Conservation (phyloP, 1,139 yeast genomes). For the Taphrina deformans region DNA sequence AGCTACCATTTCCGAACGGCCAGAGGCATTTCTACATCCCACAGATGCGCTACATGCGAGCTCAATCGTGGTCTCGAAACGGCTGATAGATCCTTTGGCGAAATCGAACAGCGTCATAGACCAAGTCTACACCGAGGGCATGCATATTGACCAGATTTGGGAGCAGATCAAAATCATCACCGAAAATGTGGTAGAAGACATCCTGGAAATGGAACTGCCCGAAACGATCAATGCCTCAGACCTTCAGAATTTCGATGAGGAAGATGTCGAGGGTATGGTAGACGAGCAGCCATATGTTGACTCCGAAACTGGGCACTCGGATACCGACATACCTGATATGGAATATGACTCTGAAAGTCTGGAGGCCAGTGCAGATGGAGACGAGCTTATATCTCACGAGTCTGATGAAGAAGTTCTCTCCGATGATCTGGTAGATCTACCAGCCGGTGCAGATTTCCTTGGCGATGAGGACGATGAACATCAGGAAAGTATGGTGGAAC, state of each 20-base stretch:
- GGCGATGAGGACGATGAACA: constrained; percentile 28
- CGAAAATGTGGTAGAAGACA: constrained; percentile 22
- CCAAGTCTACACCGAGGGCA: constrained; percentile 78
- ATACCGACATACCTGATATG: constrained; percentile 42
- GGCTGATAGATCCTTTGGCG: constrained; percentile 61
- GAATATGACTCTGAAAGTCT: constrained; percentile 41
- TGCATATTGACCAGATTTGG: constrained; percentile 90
- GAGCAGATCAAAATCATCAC: constrained; percentile 82
- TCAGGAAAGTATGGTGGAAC: constrained; percentile 35
- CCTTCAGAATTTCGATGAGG: constrained; percentile 38
- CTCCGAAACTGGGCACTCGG: constrained; percentile 40
- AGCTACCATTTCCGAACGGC: not conserved
- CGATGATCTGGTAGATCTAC: constrained; percentile 24
- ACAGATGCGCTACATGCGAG: constrained; percentile 31
- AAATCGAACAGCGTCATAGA: constrained; percentile 63
- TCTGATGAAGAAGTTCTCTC: not conserved
- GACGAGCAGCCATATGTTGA: constrained; percentile 29
- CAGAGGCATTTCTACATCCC: constrained; percentile 34
- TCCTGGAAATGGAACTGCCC: constrained; percentile 45
- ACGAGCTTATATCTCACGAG: not conserved
- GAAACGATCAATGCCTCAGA: constrained; percentile 49
- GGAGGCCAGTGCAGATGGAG: constrained; percentile 40
- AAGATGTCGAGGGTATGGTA: not conserved
- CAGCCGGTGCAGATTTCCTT: constrained; percentile 36
- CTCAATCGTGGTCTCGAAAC: constrained; percentile 29